phyloP scores from a whole-genome alignment of 1,284 basidiomycete genomes.

The Stereum hirsutum region DNA sequence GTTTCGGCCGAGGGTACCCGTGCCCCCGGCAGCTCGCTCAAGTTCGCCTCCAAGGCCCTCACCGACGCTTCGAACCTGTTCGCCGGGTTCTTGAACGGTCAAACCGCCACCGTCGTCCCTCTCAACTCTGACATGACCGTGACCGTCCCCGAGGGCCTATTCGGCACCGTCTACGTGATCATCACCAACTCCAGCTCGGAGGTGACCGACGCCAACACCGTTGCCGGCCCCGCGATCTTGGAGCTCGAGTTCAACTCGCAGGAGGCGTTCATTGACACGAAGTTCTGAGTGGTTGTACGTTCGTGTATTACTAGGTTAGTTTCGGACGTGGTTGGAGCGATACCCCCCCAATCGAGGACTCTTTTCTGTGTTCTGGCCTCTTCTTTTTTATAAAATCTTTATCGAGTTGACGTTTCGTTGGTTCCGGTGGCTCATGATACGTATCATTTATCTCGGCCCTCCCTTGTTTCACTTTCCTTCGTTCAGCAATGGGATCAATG shows the following conservation, averaged over 20 bases:
- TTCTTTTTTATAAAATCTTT: too few species aligned
- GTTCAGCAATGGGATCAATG: too few species aligned
- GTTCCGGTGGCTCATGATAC: too few species aligned
- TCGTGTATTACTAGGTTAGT: too few species aligned
- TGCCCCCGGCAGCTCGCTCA: constrained; percentile 17
- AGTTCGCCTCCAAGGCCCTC: constrained; percentile 17
- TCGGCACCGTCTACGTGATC: constrained; percentile 23
- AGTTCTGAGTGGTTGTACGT: too few species aligned
- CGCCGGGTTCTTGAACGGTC: constrained; percentile 30
- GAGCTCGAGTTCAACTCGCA: constrained; percentile 19
- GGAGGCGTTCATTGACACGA: too few species aligned
- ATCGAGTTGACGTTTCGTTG: too few species aligned
- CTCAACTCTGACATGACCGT: constrained; percentile 22
- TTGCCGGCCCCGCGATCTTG: constrained; percentile 22
- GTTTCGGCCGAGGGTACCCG: constrained; percentile 11
- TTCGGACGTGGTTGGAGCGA: too few species aligned
- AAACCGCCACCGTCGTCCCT: constrained; percentile 22
- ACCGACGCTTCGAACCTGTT: constrained; percentile 18
- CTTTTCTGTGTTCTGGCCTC: not conserved
- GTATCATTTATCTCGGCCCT: too few species aligned
- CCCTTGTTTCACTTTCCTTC: too few species aligned
- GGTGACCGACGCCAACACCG: constrained; percentile 15
- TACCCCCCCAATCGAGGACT: too few species aligned
- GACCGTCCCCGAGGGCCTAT: constrained; percentile 19
- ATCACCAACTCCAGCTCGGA: constrained; percentile 17